Conservation (phyloP, 495 filamentous ascomycete genomes). For the Penicillium steckii region DNA sequence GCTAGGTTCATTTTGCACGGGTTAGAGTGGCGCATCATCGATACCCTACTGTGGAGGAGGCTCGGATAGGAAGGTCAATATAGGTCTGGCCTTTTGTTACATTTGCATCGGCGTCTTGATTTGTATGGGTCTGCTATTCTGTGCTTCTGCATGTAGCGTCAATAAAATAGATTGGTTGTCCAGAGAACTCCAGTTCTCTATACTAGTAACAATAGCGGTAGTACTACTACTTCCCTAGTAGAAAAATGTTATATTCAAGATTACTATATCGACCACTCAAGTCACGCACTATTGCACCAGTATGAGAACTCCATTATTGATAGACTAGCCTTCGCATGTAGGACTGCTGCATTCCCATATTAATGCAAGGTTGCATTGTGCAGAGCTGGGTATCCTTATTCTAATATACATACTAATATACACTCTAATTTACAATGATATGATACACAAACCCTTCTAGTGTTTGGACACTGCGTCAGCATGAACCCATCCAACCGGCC, state of each 20-base stretch:
- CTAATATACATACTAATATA: no score
- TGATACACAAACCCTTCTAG: neutral
- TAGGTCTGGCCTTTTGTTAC: constrained; percentile 8
- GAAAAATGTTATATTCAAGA: no score
- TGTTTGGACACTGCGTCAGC: constrained; percentile 1
- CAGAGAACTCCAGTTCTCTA: no score
- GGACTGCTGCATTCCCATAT: no score
- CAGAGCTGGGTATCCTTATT: no score
- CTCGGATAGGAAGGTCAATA: constrained; percentile 12
- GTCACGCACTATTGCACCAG: no score
- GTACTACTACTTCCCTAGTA: no score
- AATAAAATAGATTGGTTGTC: neutral
- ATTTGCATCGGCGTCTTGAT: constrained; percentile 28
- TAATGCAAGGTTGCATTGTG: no score
- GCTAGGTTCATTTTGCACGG: constrained; percentile 23
- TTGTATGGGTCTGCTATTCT: constrained; percentile 3
- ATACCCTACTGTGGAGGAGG: constrained; percentile 31
- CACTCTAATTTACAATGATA: constrained; percentile 7
- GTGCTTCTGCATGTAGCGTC: constrained; percentile 11
- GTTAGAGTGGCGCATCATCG: constrained; percentile 32
- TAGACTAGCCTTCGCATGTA: no score
- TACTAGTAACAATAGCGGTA: no score
- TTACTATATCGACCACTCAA: no score
- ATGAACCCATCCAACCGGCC: constrained; percentile 39
- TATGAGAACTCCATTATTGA: no score